phyloP scores from a whole-genome alignment of 176 grass and related monocot species.

The Triticum dicoccoides region DNA sequence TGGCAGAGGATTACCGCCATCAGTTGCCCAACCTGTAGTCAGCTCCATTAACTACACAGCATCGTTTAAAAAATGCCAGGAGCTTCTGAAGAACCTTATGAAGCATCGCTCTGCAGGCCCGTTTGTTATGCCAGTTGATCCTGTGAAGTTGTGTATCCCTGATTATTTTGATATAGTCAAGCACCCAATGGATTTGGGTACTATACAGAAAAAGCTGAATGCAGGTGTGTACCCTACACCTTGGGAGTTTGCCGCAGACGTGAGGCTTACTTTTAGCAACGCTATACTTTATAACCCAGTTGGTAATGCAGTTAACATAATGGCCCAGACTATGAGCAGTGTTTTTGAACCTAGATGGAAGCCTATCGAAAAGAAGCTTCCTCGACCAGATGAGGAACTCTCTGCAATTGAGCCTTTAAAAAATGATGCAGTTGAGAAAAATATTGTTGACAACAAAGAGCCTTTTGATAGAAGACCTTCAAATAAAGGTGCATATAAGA shows the following conservation, averaged over 20 bases:
- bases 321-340: constrained; percentile 75
- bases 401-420: constrained; percentile 25
- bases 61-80: constrained; percentile 61
- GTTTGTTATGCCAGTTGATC: constrained; percentile 81
- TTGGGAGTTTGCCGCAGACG: constrained; percentile 72
- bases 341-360: constrained; percentile 92
- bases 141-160: constrained; percentile 70
- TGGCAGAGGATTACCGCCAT: constrained; percentile 26
- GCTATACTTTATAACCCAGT: constrained; percentile 84
- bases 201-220: constrained; percentile 65
- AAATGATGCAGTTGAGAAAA: constrained; percentile 38
- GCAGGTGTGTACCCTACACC: constrained; percentile 61
- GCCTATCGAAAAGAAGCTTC: constrained; percentile 77
- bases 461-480: constrained; percentile 34
- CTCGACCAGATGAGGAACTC: constrained; percentile 28
- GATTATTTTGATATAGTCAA: constrained; percentile 91
- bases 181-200: constrained; percentile 95
- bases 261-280: constrained; percentile 85
- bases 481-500: constrained; percentile 48
- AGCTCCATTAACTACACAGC: constrained; percentile 47
- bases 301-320: constrained; percentile 68
- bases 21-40: constrained; percentile 25
- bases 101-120: constrained; percentile 44
- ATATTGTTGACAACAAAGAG: constrained; percentile 36
- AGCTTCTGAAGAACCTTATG: constrained; percentile 83